Evolutionary conservation across 2,329 filamentous ascomycete genomes (phyloP).

Genomic region (Botrytis deweyae): DNA sequence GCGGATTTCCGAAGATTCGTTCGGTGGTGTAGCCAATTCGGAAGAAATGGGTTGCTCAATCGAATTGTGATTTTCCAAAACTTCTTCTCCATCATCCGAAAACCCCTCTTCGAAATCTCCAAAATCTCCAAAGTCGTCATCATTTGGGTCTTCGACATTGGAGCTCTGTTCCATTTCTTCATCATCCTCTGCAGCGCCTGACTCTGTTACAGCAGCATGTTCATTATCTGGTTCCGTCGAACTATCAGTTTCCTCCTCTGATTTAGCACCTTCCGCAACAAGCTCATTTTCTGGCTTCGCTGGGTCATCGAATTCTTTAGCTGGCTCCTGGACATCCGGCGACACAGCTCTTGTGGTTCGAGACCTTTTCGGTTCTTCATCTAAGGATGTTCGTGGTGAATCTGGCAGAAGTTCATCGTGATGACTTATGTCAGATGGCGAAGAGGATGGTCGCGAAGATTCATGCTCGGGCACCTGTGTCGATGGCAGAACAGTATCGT

Average conservation of each 20-base stretch:
- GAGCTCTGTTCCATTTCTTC: background rate
- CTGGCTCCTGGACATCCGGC: constrained; percentile 32
- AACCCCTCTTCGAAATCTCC: constrained; percentile 42
- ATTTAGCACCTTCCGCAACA: background rate
- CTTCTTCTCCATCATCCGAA: constrained; percentile 28
- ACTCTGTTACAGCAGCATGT: background rate
- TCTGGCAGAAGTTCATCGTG: constrained; percentile 34
- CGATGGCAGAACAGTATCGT: constrained; percentile 19
- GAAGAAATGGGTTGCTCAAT: background rate
- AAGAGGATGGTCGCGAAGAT: constrained; percentile 35
- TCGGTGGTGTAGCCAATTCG: background rate
- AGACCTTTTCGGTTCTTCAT: constrained; percentile 35
- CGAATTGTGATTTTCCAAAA: constrained; percentile 21
- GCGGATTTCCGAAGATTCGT: background rate
- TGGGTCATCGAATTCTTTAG: constrained; percentile 35
- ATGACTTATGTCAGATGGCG: constrained; percentile 36
- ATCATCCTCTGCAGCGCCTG: constrained; percentile 18
- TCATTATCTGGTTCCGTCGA: background rate
- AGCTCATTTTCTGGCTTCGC: constrained; percentile 27
- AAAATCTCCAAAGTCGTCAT: constrained; percentile 43
- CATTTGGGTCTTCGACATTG: constrained; percentile 20
- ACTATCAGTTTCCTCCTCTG: background rate
- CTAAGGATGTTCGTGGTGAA: constrained; percentile 38
- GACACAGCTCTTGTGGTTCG: constrained; percentile 11
- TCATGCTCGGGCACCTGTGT: constrained; percentile 24